phyloP scores from a whole-genome alignment of 768 basidiomycete genomes.

The Flagelloscypha sp. region DNA sequence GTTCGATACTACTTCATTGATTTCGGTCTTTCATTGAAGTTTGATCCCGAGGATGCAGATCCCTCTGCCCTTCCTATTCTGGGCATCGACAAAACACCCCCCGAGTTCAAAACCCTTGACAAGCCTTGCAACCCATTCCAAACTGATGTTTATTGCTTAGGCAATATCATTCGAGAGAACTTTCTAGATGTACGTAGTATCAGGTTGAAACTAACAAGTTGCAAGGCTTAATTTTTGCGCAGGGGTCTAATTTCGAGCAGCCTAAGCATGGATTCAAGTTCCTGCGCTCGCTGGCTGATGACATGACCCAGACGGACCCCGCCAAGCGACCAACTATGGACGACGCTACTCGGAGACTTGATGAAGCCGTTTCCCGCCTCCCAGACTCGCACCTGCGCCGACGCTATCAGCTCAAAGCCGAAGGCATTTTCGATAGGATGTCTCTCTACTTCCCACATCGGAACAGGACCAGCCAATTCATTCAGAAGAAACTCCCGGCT shows the following conservation, averaged over 20 bases:
- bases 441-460: no score
- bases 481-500: no score
- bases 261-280: conserved; percentile 14
- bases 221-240: no score
- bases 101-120: conserved; percentile 16
- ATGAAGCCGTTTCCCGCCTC: no score
- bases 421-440: no score
- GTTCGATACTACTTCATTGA: conserved; percentile 22
- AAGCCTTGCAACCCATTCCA: conserved; percentile 29
- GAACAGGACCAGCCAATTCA: no score
- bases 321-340: conserved; percentile 12
- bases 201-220: no score
- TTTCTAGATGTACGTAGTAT: conserved; percentile 21
- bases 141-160: conserved; percentile 36
- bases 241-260: no score
- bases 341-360: conserved; percentile 22
- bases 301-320: conserved; percentile 18
- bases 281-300: conserved; percentile 8
- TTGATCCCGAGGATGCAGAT: conserved; percentile 2
- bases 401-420: no score
- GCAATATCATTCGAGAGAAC: conserved; percentile 24
- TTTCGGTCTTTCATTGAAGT: conserved; percentile 11
- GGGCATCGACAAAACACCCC: conserved; percentile 14
- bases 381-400: no score
- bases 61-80: conserved; percentile 14